phyloP scores from a whole-genome alignment of 2,329 filamentous ascomycete genomes.

The Fusarium sarcochroum region DNA sequence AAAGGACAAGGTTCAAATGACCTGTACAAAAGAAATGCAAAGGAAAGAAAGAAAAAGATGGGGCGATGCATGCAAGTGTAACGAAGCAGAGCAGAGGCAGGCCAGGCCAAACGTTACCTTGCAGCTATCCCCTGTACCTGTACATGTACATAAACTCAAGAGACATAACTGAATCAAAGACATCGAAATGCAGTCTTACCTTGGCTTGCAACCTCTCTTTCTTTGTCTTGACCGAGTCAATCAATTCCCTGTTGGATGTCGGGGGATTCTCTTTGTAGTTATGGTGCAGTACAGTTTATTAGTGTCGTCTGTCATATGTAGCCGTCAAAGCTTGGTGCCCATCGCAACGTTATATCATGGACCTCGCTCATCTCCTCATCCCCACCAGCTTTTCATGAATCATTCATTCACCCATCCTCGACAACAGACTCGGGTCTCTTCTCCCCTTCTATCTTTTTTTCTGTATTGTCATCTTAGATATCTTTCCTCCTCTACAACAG shows the following conservation, averaged over 20 bases:
- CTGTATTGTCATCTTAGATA: neutral
- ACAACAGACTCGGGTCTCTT: neutral
- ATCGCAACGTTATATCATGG: slow-evolving; percentile 38
- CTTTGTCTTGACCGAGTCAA: slow-evolving; percentile 19
- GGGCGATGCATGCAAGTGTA: slow-evolving; percentile 35
- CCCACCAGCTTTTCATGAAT: slow-evolving; percentile 32
- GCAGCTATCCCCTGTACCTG: slow-evolving; percentile 22
- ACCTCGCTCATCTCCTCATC: slow-evolving; percentile 5
- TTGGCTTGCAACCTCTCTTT: neutral
- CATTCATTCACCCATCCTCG: slow-evolving; percentile 25
- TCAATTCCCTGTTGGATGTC: slow-evolving; percentile 9
- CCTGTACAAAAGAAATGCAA: neutral
- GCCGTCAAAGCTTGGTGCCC: slow-evolving; percentile 13
- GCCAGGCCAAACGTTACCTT: slow-evolving; percentile 37
- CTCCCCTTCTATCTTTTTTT: neutral
- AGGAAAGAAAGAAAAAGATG: slow-evolving; percentile 11
- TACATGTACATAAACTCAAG: slow-evolving; percentile 10
- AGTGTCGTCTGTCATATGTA: slow-evolving; percentile 7
- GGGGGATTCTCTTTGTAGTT: neutral
- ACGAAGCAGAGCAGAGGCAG: slow-evolving; percentile 28
- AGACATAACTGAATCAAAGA: slow-evolving; percentile 15
- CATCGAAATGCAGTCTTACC: slow-evolving; percentile 2
- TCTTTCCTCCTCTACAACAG: neutral
- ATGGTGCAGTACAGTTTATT: neutral
- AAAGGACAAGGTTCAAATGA: slow-evolving; percentile 17